Percentiles rank a stretch among this genome's conserved stretches.
Conservation (phyloP, 495 filamentous ascomycete species). For the Staphylotrichum tortipilum region DNA sequence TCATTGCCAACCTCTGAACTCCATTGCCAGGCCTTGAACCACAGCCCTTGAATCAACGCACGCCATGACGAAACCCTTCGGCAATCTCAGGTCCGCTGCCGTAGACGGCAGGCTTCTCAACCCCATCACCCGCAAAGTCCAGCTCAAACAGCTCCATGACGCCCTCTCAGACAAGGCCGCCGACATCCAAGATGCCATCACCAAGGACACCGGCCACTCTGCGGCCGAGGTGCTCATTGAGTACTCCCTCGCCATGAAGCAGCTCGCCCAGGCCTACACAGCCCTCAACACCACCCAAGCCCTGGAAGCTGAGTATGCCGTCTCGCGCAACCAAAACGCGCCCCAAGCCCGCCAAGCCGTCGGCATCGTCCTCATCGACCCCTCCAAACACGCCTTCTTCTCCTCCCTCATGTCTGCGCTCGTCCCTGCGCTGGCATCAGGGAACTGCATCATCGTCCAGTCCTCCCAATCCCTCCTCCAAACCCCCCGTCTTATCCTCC, state of each 20-base stretch:
- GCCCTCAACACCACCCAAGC: slow-evolving; percentile 31
- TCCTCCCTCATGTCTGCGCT: slow-evolving; percentile 40
- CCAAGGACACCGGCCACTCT: slow-evolving; percentile 12
- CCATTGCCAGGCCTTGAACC: background rate
- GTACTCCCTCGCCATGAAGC: slow-evolving; percentile 31
- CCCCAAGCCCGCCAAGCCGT: slow-evolving; percentile 17
- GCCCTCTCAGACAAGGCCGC: background rate
- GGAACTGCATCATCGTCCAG: slow-evolving; percentile 42
- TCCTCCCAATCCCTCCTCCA: background rate
- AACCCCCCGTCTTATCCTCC: background rate
- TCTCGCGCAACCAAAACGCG: slow-evolving; percentile 36
- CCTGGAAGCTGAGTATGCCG: slow-evolving; percentile 41
- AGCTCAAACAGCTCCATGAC: slow-evolving; percentile 5
- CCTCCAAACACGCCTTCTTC: slow-evolving; percentile 39
- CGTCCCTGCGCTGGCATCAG: slow-evolving; percentile 41
- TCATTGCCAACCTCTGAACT: no score
- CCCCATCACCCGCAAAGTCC: slow-evolving; percentile 6
- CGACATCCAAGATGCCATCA: background rate
- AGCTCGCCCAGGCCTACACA: slow-evolving; percentile 37
- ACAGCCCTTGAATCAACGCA: background rate
- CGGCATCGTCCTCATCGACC: slow-evolving; percentile 47
- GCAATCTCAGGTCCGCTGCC: slow-evolving; percentile 2
- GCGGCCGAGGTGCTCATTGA: slow-evolving; percentile 37
- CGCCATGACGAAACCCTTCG: background rate
- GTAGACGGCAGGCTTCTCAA: background rate